These are phyloP conservation scores for Termitomyces titanicus DNA, from an alignment of 768 basidiomycete genomes.

Conservation along the genomic window DNA sequence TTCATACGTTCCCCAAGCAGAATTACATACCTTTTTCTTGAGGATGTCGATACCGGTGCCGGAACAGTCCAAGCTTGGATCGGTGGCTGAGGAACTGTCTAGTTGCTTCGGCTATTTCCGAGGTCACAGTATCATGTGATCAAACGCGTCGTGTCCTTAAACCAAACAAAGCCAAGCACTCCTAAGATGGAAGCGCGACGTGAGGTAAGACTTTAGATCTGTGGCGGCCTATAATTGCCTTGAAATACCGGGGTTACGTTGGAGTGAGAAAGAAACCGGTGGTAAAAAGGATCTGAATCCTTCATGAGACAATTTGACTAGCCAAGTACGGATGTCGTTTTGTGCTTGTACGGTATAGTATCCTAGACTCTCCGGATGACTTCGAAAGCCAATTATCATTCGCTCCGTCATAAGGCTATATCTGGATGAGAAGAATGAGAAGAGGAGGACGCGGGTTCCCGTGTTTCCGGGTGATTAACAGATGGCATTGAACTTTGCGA, in stretches of 20 bases:
- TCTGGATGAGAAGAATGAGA: not conserved
- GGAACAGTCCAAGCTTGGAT: conserved; percentile 22
- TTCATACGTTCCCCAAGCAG: conserved; percentile 5
- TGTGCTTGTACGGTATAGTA: not conserved
- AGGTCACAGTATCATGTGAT: conserved; percentile 1
- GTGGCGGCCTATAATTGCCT: not conserved
- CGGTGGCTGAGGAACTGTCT: conserved; percentile 36
- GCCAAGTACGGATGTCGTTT: not conserved
- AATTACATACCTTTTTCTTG: conserved; percentile 38
- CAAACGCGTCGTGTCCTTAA: not conserved
- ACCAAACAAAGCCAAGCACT: not conserved
- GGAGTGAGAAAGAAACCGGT: not conserved
- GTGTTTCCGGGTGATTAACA: too few relatives aligned
- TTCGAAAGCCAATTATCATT: not conserved
- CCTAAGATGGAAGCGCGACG: not conserved
- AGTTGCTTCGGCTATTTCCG: conserved; percentile 33
- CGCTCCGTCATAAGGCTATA: not conserved
- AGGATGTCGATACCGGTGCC: conserved; percentile 55
- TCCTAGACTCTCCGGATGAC: not conserved
- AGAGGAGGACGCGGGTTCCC: too few relatives aligned
- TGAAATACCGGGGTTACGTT: not conserved
- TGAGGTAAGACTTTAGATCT: not conserved
- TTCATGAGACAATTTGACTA: too few relatives aligned
- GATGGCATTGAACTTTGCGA: too few relatives aligned
- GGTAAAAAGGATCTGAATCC: not conserved